Evolutionary conservation across 371 early-diverging fungal genomes (phyloP), one percentile per base, ranked within the genome.

Genomic region (Capniomyces stellatus): DNA sequence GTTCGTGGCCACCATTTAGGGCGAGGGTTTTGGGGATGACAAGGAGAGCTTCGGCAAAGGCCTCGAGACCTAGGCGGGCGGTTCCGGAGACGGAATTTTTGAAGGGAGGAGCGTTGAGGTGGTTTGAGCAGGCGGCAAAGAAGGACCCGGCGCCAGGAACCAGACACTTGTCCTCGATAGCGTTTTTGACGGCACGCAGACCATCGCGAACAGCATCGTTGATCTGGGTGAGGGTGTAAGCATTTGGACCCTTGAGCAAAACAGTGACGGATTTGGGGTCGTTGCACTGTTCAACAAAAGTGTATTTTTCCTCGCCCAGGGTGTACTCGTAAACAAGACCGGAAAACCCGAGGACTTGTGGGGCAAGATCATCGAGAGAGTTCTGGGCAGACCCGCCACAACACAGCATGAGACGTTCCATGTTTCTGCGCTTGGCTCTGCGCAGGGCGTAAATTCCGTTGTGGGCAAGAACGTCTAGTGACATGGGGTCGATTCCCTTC

Each of bases 401-500:
- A 59, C 87, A 84, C 56, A 93, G 71, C 68, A 96, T 93, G 57
- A 99, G 82, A 58, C 99, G 87, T 75, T 99, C 99, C 92, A 98
- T 92, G 77, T 99, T 99, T 67, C 99, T 81, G 70, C 98, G 82
- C 82, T 99, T 99, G 51, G 98, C 99, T 56, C 99, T 78, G 60
- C 99, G 85, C 42, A 99, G 77, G n/a, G 96, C 99, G 44, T 99
- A 64, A 58, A 99, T 93, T 57, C 86, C 85, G 59, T 93, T 81
- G 77, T 95, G 92, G 58, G 92, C 91, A 63, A 99, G 75, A 23
- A 99, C 77, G 70, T 99, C 99, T 55, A 99, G 76, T 42, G 97
- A 93, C 59, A 96, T 75, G 25, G 97, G 97, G 65, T 99, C 99
- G 60, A 99, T 98, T 54, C 99, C 99, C 79, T 98, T 99, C 68